Evolutionary conservation across 345 rosid genomes (phyloP).

Genomic region (Kernera saxatilis): DNA sequence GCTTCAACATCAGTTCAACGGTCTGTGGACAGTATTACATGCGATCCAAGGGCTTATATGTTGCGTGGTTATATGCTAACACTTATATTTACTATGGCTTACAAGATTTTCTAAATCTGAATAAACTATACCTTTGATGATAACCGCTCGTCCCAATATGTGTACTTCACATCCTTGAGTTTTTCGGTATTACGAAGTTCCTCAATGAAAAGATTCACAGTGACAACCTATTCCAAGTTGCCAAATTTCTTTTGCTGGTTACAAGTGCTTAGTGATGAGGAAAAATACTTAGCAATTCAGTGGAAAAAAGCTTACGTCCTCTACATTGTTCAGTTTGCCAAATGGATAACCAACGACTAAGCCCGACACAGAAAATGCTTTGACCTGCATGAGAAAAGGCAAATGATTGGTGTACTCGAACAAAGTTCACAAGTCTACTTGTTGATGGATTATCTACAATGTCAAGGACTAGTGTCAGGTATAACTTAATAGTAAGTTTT

Average conservation of each 20-base stretch:
- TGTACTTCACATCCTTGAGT: slow-evolving; percentile 54
- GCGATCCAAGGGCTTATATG: neutral
- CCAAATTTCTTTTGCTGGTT: neutral
- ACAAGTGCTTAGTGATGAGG: neutral
- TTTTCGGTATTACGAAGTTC: slow-evolving; percentile 54
- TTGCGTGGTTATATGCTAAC: neutral
- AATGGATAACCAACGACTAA: slow-evolving; percentile 72
- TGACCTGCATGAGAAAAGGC: slow-evolving; percentile 41
- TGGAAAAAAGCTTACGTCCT: slow-evolving; percentile 37
- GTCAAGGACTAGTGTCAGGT: neutral
- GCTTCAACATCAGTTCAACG: slow-evolving; percentile 54
- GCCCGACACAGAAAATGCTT: slow-evolving; percentile 55
- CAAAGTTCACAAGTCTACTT: neutral
- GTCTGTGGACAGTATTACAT: slow-evolving; percentile 38
- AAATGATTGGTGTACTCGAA: neutral
- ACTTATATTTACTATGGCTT: neutral
- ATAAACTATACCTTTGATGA: slow-evolving; percentile 59
- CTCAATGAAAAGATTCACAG: slow-evolving; percentile 56
- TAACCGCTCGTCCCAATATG: slow-evolving; percentile 71
- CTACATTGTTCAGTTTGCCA: slow-evolving; percentile 30
- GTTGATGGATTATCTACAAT: neutral
- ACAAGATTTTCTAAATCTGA: neutral
- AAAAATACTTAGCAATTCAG: neutral
- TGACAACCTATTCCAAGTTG: slow-evolving; percentile 42
- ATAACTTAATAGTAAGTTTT: neutral